Percentiles rank a stretch among this genome's conserved stretches.
These are phyloP conservation scores for Trichomonas gallinae DNA, from an alignment of 208 protist genomes.

Conservation along the genomic window DNA sequence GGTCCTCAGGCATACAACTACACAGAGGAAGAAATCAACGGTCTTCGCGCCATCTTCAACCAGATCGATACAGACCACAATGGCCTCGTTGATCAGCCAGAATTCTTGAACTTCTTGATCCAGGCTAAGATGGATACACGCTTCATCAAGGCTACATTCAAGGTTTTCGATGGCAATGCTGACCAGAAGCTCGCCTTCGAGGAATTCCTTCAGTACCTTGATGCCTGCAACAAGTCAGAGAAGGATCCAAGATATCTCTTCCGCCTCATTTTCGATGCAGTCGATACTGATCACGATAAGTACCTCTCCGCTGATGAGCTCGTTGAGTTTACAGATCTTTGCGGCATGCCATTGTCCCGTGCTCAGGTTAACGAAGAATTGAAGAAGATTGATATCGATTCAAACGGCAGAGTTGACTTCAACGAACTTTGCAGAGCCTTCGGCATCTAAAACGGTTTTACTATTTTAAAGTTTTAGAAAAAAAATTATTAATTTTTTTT, in stretches of 20 bases:
- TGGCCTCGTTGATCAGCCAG: not conserved
- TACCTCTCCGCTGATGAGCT: not conserved
- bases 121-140: not conserved
- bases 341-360: not conserved
- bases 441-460: not conserved
- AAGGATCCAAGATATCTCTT: conserved; percentile 4
- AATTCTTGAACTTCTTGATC: not conserved
- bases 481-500: too few species aligned
- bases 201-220: not conserved
- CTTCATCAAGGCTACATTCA: not conserved
- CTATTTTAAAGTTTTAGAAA: too few species aligned
- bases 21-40: not conserved
- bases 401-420: not conserved
- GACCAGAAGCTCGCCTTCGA: not conserved
- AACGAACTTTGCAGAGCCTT: not conserved
- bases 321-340: not conserved
- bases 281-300: not conserved
- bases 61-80: not conserved
- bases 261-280: not conserved
- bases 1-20: not conserved
- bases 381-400: not conserved
- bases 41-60: not conserved
- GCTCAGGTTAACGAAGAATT: not conserved
- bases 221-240: not conserved
- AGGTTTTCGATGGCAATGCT: not conserved